phyloP scores from a whole-genome alignment of 768 basidiomycete species.

The Russula abietina region DNA sequence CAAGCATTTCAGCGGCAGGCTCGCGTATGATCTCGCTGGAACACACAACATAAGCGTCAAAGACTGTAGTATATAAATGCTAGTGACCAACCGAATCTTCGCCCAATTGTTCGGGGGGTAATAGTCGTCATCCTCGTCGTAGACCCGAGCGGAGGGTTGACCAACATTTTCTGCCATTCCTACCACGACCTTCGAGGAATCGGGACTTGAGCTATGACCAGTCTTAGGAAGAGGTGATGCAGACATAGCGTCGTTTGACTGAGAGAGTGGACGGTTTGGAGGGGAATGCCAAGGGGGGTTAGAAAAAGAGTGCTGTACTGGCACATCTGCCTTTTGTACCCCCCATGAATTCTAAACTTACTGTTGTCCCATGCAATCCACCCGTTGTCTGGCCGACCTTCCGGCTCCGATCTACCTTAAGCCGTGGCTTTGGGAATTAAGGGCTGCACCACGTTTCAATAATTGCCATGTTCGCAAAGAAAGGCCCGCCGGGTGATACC shows the following conservation, averaged over 20 bases:
- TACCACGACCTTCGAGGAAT: background rate
- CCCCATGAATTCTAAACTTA: no score
- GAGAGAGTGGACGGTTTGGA: background rate
- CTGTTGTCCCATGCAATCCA: background rate
- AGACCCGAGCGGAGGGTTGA: background rate
- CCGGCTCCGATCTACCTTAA: background rate
- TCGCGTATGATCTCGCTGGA: conserved; percentile 21
- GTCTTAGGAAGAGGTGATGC: background rate
- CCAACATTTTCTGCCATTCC: background rate
- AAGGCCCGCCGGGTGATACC: background rate
- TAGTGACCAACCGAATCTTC: conserved; percentile 20
- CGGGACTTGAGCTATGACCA: background rate
- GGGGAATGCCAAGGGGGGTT: background rate
- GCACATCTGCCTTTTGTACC: background rate
- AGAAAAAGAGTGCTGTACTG: background rate
- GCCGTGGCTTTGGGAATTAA: background rate
- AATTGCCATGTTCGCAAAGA: background rate
- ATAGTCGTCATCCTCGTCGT: conserved; percentile 10
- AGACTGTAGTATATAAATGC: background rate
- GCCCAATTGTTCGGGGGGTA: conserved; percentile 25
- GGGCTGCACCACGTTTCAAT: background rate
- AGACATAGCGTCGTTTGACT: conserved; percentile 4
- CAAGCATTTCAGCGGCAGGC: conserved; percentile 28
- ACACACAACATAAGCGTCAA: background rate
- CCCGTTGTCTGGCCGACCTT: background rate